These are phyloP conservation scores for Suhomyces maxii DNA, from an alignment of 1,139 yeast species.

Conservation along the genomic window DNA sequence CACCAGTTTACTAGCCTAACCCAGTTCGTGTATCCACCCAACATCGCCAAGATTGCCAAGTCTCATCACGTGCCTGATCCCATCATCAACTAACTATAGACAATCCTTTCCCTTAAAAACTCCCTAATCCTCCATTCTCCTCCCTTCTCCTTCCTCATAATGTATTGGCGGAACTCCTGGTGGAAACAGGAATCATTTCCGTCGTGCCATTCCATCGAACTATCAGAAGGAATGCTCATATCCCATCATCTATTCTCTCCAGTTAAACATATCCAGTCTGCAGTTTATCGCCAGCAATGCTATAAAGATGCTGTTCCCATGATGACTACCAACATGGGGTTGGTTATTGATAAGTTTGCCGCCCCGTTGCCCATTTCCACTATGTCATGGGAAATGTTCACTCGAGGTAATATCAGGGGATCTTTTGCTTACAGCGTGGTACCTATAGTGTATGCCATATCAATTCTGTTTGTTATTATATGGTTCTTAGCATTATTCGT, in stretches of 20 bases:
- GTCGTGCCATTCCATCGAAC: slow-evolving; percentile 31
- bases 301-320: slow-evolving; percentile 40
- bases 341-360: slow-evolving; percentile 27
- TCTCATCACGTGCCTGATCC: background rate
- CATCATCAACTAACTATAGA: background rate
- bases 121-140: background rate
- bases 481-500: slow-evolving; percentile 65
- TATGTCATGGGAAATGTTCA: slow-evolving; percentile 43
- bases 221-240: slow-evolving; percentile 38
- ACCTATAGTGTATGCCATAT: slow-evolving; percentile 60
- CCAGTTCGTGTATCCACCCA: background rate
- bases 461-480: slow-evolving; percentile 66
- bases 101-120: background rate
- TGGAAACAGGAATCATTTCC: slow-evolving; percentile 29
- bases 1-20: background rate
- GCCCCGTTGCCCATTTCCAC: slow-evolving; percentile 40
- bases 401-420: slow-evolving; percentile 34
- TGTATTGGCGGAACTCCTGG: slow-evolving; percentile 42
- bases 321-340: slow-evolving; percentile 41
- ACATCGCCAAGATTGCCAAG: background rate
- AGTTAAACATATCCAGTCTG: slow-evolving; percentile 25
- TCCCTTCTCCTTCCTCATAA: slow-evolving; percentile 9
- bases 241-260: slow-evolving; percentile 25
- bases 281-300: slow-evolving; percentile 39
- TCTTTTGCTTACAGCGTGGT: slow-evolving; percentile 57